Base-by-base conservation (phyloP, 2,329 filamentous ascomycete genomes). In the Phialophora chinensis region DNA sequence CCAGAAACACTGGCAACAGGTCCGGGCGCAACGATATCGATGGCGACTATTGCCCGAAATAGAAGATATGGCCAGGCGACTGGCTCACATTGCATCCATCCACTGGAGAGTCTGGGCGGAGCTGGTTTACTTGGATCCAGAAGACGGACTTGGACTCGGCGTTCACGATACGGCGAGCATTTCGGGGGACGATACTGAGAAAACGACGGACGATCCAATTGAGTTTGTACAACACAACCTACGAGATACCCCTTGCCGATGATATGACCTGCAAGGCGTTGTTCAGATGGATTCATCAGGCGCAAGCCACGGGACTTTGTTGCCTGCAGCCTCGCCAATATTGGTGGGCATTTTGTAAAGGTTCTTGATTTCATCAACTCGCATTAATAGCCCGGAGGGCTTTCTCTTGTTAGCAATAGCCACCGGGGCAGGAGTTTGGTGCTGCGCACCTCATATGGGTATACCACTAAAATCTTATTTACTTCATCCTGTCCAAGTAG, bases 31-130 rank as follows among this genome's bases (percentile, higher is more conserved):
- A n/a, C 62, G 33, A 29, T 8, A 58, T 70, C 68, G 27, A 14
- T 61, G 11, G 23, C 75, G 76, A 42, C 74, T 76, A 11, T 50
- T 72, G 14, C 67, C 74, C 35, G 76, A 77, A 63, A 71, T 79
- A 3, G 77, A 80, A 58, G 74, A 76, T 66, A 87, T 97, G 76
- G 88, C 91, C 0, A 90, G 88, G 53, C 88, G 91, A 54, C 84
- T 97, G 59, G 90, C 92, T 5, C 94, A 97, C 74, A 87, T 97
- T 53, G 88, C 91, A 14, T 84, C 95, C 5, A 80, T 98, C 27
- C 93, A 97, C 78, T 97, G 93, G 93, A 86, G 91, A 57, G 90
- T 97, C 2, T 98, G 93, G 92, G 86, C 87, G 1, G 86, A 87
- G 1, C 82, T 96, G 61, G 87, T 90, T 12, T 97, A 97, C 59